phyloP scores from a whole-genome alignment of 2,329 filamentous ascomycete genomes.

The Sphaerulina populicola region DNA sequence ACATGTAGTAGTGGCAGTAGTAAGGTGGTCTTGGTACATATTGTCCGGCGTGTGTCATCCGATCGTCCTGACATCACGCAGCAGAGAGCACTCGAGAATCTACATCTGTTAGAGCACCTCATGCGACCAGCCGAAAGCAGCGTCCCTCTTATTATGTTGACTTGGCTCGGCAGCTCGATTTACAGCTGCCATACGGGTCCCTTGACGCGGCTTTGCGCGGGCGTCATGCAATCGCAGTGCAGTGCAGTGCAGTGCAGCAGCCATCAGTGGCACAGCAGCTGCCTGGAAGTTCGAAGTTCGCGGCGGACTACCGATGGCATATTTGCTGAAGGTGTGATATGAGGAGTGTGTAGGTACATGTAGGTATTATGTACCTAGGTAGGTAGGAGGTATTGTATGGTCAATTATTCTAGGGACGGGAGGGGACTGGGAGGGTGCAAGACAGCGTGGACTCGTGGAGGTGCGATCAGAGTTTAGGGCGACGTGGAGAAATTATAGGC shows the following conservation, averaged over 20 bases:
- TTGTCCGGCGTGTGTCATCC: too few species aligned
- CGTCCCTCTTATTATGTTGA: background rate
- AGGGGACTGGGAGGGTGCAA: too few species aligned
- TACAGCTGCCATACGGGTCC: slow-evolving; percentile 1
- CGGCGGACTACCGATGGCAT: background rate
- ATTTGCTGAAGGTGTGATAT: background rate
- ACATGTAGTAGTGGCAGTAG: too few species aligned
- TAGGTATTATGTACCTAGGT: too few species aligned
- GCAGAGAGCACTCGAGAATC: too few species aligned
- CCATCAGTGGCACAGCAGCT: background rate
- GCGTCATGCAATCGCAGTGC: background rate
- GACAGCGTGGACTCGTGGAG: background rate
- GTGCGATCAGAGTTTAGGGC: slow-evolving; percentile 9
- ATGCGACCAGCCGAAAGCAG: background rate
- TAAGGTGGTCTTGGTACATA: too few species aligned
- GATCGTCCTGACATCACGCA: too few species aligned
- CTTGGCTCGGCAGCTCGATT: background rate
- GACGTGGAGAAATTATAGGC: slow-evolving; percentile 11
- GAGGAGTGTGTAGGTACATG: background rate
- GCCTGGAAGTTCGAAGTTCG: background rate
- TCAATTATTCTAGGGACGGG: too few species aligned
- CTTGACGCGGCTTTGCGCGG: slow-evolving; percentile 3
- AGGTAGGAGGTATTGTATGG: too few species aligned
- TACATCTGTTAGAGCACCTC: too few species aligned
- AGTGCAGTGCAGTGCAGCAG: background rate